phyloP scores from a whole-genome alignment of 176 grass and related monocot genomes.

The Zea mays region DNA sequence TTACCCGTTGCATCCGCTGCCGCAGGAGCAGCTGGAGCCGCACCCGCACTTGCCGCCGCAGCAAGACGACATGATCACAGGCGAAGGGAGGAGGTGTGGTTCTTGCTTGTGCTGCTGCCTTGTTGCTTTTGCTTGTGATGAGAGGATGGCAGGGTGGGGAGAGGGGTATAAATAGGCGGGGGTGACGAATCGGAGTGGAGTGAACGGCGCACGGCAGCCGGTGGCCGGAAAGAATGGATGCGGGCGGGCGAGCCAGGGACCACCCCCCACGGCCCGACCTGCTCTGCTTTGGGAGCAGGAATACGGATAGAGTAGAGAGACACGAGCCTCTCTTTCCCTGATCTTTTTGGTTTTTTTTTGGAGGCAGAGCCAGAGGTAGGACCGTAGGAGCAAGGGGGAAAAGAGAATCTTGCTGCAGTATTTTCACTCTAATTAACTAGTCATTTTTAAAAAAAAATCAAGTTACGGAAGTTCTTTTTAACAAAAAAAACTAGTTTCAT shows the following conservation, averaged over 20 bases:
- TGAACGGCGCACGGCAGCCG: too few relatives aligned
- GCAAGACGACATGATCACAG: slow-evolving; percentile 49
- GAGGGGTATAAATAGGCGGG: slow-evolving; percentile 52
- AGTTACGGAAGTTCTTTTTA: too few relatives aligned
- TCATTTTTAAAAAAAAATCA: too few relatives aligned
- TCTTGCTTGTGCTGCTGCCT: not conserved
- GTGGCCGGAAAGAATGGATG: slow-evolving; percentile 38
- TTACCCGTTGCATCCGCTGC: slow-evolving; percentile 58
- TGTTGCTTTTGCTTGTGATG: slow-evolving; percentile 30
- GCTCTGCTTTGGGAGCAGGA: slow-evolving; percentile 26
- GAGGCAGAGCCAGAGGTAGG: too few relatives aligned
- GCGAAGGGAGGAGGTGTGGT: not conserved
- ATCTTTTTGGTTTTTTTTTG: too few relatives aligned
- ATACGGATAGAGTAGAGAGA: not conserved
- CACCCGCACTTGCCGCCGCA: slow-evolving; percentile 84
- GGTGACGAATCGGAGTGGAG: not conserved
- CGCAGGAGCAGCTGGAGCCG: slow-evolving; percentile 69
- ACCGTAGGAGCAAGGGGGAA: too few relatives aligned
- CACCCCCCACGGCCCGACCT: not conserved
- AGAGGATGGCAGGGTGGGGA: not conserved
- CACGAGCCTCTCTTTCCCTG: not conserved
- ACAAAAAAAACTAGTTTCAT: too few relatives aligned
- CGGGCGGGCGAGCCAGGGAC: slow-evolving; percentile 20
- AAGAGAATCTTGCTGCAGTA: too few relatives aligned
- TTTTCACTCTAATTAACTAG: too few relatives aligned